A percentile compares a stretch with the other conserved stretches of the same genome.
These are phyloP conservation scores for Boletus tomentosulus DNA, from an alignment of 768 basidiomycete species.

Conservation along the genomic window DNA sequence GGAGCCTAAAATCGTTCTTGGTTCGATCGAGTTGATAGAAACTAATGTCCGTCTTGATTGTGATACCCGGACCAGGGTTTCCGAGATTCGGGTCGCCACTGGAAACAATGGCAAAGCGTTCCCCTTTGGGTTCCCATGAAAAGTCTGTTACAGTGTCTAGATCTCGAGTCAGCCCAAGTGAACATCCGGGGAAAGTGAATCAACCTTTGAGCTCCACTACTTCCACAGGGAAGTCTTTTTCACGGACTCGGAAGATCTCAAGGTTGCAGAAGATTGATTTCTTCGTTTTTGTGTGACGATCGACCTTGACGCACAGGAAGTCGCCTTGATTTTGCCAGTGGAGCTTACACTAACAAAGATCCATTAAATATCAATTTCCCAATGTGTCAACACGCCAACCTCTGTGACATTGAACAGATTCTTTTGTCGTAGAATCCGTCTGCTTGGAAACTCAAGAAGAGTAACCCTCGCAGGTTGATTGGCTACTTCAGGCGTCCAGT, in stretches of 20 bases:
- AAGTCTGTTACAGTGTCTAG: conserved; percentile 92
- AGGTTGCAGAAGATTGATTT: conserved; percentile 98
- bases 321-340: conserved; percentile 99
- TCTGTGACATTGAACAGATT: conserved; percentile 98
- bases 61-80: conserved; percentile 83
- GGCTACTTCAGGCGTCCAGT: conserved; percentile 95
- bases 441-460: conserved; percentile 84
- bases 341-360: conserved; percentile 75
- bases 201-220: conserved; percentile 95
- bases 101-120: conserved; percentile 93
- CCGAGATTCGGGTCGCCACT: conserved; percentile 91
- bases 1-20: conserved; percentile 91
- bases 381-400: conserved; percentile 44
- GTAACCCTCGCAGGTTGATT: conserved; percentile 98
- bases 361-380: not conserved
- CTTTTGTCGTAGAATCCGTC: conserved; percentile 83
- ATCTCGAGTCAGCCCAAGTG: conserved; percentile 9
- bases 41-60: conserved; percentile 93
- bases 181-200: not conserved
- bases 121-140: conserved; percentile 98
- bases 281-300: conserved; percentile 97
- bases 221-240: conserved; percentile 97
- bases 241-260: conserved; percentile 94
- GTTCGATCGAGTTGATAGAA: conserved; percentile 92
- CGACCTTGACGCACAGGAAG: conserved; percentile 98